Base-by-base conservation (phyloP, 2,329 filamentous ascomycete genomes). In the Aaosphaeria arxii region DNA sequence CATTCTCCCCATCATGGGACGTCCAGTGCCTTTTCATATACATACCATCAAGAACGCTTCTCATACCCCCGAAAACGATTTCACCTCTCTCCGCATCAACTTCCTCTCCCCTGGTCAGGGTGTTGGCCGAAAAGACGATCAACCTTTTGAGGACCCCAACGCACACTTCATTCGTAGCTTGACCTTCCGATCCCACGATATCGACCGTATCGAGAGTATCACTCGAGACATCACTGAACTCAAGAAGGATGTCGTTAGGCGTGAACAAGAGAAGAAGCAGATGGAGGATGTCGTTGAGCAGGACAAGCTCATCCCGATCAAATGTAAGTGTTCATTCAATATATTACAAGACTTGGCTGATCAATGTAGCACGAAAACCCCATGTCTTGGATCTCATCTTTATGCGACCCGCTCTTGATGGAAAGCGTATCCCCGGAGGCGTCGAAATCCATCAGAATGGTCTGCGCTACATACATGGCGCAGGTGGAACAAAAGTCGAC, bases 221-320 rank as follows among this genome's bases (percentile, higher is more conserved):
- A 87, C 91, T 9, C 88, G 88, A 52, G 89, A 95, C 64, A 97
- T 99, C 61, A 92, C 90, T 7, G 94, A 96, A 64, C 86, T 99
- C 77, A 95, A 96, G 77, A 95, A 94, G 67, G 89, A 92, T 58
- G 85, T 89, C 5, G 83, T 89, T 39, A 91, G 95, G 72, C 88
- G 90, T 61, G 94, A 99, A 71, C 91, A 96, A 63, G 92, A 96
- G 73, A 96, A 97, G 83, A 99, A 99, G 76, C 92, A 99, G 61
- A 88, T 99, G 88, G 94, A 99, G 69, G 94, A 99, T 71, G 94
- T 99, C 24, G 91, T 99, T 5, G 94, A 97, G 72, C 94, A 99
- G 71, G 94, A 99, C 69, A 99, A 99, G 76, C 83, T 99, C 45
- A 79, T 95, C 58, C 91, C 96, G 67, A 91, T 97, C 58, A 82